phyloP scores from a whole-genome alignment of 2,329 filamentous ascomycete genomes.

The Botrytis squamosa region DNA sequence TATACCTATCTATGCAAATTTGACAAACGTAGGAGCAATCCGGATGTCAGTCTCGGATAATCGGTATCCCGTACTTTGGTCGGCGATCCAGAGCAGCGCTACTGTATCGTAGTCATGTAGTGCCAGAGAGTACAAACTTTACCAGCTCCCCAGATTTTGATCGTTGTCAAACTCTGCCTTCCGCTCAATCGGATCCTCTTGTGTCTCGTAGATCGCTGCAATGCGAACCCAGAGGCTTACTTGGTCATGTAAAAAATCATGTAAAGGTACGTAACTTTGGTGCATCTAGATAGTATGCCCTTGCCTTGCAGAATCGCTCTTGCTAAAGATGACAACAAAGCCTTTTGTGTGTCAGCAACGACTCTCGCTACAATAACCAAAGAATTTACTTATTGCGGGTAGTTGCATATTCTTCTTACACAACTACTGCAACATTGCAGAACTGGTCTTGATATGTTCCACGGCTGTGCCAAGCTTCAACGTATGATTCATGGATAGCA shows the following conservation, averaged over 20 bases:
- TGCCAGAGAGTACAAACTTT: constrained; percentile 17
- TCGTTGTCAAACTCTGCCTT: constrained; percentile 9
- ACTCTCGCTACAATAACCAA: constrained; percentile 13
- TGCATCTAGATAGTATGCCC: constrained; percentile 1
- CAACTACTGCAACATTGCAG: constrained; percentile 18
- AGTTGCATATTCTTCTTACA: constrained; percentile 20
- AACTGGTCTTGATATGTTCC: constrained; percentile 20
- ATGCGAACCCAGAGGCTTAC: constrained; percentile 6
- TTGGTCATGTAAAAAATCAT: neutral
- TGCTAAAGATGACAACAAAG: constrained; percentile 14
- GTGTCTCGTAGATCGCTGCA: constrained; percentile 1
- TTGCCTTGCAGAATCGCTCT: constrained; percentile 17
- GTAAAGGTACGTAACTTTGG: constrained; percentile 16
- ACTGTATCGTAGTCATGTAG: constrained; percentile 15
- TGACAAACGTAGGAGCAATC: constrained; percentile 3
- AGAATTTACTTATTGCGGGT: constrained; percentile 3
- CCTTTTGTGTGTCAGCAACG: constrained; percentile 9
- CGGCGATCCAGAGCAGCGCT: constrained; percentile 16
- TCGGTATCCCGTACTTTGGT: constrained; percentile 21
- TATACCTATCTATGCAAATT: constrained; percentile 7
- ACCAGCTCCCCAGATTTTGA: constrained; percentile 18
- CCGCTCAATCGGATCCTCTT: constrained; percentile 1
- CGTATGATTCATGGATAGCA: constrained; percentile 21
- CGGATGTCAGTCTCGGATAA: neutral
- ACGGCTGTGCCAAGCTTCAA: constrained; percentile 21